Percentiles rank a stretch among this genome's conserved stretches.
phyloP scores from a whole-genome alignment of 768 basidiomycete genomes.

The Leccinum boreale region DNA sequence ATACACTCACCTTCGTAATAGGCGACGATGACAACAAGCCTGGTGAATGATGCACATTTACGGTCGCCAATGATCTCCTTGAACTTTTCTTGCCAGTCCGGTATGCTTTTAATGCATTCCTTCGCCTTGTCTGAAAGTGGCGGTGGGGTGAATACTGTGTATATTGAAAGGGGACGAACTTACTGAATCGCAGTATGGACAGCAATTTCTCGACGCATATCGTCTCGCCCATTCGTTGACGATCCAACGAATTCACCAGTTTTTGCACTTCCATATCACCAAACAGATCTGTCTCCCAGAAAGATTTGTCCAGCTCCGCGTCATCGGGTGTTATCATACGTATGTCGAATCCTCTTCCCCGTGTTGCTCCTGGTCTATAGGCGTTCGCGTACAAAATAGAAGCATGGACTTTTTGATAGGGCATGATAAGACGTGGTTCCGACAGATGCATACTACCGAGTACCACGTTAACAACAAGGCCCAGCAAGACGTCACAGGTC shows the following conservation, averaged over 20 bases:
- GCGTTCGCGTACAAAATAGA: neutral
- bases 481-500: neutral
- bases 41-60: neutral
- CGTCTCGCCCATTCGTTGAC: neutral
- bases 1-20: slow-evolving; percentile 19
- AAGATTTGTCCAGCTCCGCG: neutral
- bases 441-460: neutral
- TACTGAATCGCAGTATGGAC: neutral
- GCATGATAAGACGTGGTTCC: neutral
- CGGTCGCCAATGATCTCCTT: neutral
- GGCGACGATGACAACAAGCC: neutral
- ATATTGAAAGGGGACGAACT: neutral
- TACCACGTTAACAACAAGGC: neutral
- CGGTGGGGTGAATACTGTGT: neutral
- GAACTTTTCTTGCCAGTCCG: neutral
- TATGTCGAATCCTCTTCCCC: neutral
- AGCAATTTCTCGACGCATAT: neutral
- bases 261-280: neutral
- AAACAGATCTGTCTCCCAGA: neutral
- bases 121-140: neutral
- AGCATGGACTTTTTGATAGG: neutral
- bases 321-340: neutral
- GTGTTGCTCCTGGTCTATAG: neutral
- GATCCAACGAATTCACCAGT: neutral
- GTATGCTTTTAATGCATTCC: neutral